These are phyloP conservation scores for Saccharomycopsis fodiens DNA, from an alignment of 805 yeast genomes.

Conservation along the genomic window DNA sequence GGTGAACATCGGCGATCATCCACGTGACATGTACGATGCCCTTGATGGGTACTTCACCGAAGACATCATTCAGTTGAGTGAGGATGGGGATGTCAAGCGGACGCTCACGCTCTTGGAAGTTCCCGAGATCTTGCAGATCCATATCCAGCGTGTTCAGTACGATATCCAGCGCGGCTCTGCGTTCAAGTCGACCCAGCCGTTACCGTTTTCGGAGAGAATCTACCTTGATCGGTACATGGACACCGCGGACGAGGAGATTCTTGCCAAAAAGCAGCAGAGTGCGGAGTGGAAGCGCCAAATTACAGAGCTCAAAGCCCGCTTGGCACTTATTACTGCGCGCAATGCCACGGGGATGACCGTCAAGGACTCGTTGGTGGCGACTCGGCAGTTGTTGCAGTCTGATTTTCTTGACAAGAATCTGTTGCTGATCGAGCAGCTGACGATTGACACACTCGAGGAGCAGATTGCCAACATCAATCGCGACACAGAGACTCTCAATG, in stretches of 20 bases:
- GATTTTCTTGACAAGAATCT: slow-evolving; percentile 31
- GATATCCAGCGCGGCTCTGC: slow-evolving; percentile 68
- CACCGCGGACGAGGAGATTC: slow-evolving; percentile 48
- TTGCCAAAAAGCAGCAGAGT: slow-evolving; percentile 47
- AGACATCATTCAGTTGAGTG: slow-evolving; percentile 58
- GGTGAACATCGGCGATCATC: slow-evolving; percentile 83
- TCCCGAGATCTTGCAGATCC: slow-evolving; percentile 83
- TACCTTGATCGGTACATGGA: slow-evolving; percentile 86
- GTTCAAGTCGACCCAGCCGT: slow-evolving; percentile 73
- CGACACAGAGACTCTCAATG: slow-evolving; percentile 37
- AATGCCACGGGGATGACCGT: slow-evolving; percentile 45
- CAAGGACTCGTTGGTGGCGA: slow-evolving; percentile 45
- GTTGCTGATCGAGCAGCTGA: slow-evolving; percentile 33
- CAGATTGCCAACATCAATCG: slow-evolving; percentile 37
- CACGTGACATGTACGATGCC: slow-evolving; percentile 84
- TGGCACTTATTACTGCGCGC: slow-evolving; percentile 25
- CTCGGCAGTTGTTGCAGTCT: slow-evolving; percentile 48
- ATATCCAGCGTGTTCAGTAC: slow-evolving; percentile 88
- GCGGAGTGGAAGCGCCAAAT: slow-evolving; percentile 55
- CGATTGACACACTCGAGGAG: slow-evolving; percentile 32
- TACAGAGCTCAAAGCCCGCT: slow-evolving; percentile 32
- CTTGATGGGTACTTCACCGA: slow-evolving; percentile 75
- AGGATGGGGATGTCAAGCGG: slow-evolving; percentile 66
- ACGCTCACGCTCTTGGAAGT: slow-evolving; percentile 61
- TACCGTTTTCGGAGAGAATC: slow-evolving; percentile 69